Evolutionary conservation across 2,329 filamentous ascomycete genomes (phyloP).

Genomic region (Rugonectria rugulosa): DNA sequence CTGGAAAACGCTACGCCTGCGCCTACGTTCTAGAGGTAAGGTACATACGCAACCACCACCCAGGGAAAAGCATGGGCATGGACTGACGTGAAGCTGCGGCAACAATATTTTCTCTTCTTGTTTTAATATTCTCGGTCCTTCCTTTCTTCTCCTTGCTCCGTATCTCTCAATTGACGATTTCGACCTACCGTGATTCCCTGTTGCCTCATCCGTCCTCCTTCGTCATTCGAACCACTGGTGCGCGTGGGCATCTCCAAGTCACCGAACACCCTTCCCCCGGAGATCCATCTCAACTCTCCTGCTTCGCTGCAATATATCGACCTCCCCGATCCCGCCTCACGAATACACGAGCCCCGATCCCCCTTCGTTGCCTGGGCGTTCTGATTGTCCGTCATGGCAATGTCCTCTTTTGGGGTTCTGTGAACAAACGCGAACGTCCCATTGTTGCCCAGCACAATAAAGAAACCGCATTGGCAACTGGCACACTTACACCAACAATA

Average conservation of each 20-base stretch:
- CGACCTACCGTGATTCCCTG: slow-evolving; percentile 10
- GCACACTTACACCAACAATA: slow-evolving; percentile 17
- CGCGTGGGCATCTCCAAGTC: slow-evolving; percentile 21
- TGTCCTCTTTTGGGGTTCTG: slow-evolving; percentile 21
- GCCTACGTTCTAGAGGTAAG: too few relatives aligned
- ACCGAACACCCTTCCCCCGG: slow-evolving; percentile 7
- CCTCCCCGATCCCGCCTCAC: slow-evolving; percentile 18
- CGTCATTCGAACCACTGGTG: slow-evolving; percentile 8
- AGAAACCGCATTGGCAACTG: slow-evolving; percentile 1
- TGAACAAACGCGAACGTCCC: slow-evolving; percentile 30
- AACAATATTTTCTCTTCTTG: slow-evolving; percentile 28
- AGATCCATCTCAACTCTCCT: not conserved
- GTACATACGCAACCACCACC: slow-evolving; percentile 40
- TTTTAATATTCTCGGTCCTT: slow-evolving; percentile 23
- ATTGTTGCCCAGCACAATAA: slow-evolving; percentile 25
- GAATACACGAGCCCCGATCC: slow-evolving; percentile 22
- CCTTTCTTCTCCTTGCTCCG: slow-evolving; percentile 20
- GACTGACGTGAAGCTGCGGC: slow-evolving; percentile 37
- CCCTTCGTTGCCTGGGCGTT: slow-evolving; percentile 15
- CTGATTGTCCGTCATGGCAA: slow-evolving; percentile 37
- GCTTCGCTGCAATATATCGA: slow-evolving; percentile 15
- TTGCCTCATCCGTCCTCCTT: not conserved
- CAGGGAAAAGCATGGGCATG: slow-evolving; percentile 29
- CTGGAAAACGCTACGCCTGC: slow-evolving; percentile 14
- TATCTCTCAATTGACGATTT: slow-evolving; percentile 15